A percentile compares a stretch with the other conserved stretches of the same genome.
phyloP scores from a whole-genome alignment of 202 grass and related monocot species.

The Carex arenaria region DNA sequence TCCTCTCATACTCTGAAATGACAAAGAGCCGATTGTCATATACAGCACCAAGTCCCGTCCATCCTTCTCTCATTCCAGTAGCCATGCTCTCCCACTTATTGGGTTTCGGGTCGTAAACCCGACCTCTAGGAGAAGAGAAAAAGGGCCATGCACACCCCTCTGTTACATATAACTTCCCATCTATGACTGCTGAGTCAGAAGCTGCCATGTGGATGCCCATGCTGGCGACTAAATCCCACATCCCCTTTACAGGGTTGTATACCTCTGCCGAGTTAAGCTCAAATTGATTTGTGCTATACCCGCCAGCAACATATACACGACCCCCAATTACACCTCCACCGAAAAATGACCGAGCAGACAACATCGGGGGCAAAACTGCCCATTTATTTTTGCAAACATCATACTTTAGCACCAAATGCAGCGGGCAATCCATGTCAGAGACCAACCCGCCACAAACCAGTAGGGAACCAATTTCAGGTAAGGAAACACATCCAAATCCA shows the following conservation, averaged over 20 bases:
- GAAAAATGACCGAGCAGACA: slow-evolving; percentile 76
- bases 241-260: slow-evolving; percentile 49
- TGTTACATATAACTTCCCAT: slow-evolving; percentile 53
- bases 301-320: slow-evolving; percentile 70
- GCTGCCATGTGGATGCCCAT: slow-evolving; percentile 84
- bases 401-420: slow-evolving; percentile 83
- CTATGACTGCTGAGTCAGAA: slow-evolving; percentile 69
- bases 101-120: slow-evolving; percentile 62
- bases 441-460: slow-evolving; percentile 87
- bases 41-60: slow-evolving; percentile 63
- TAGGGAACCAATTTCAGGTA: slow-evolving; percentile 44
- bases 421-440: slow-evolving; percentile 91
- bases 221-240: slow-evolving; percentile 49
- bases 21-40: slow-evolving; percentile 54
- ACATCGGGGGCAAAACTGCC: slow-evolving; percentile 66
- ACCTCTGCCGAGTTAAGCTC: slow-evolving; percentile 76
- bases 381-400: slow-evolving; percentile 64
- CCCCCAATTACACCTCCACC: slow-evolving; percentile 74
- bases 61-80: slow-evolving; percentile 84
- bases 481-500: slow-evolving; percentile 75
- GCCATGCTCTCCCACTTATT: slow-evolving; percentile 70
- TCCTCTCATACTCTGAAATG: slow-evolving; percentile 79
- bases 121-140: slow-evolving; percentile 75
- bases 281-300: slow-evolving; percentile 77
- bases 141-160: slow-evolving; percentile 90